Percentiles rank a stretch among this genome's conserved stretches.
phyloP scores from a whole-genome alignment of 2,329 filamentous ascomycete genomes.

The Calonectria crousiana region DNA sequence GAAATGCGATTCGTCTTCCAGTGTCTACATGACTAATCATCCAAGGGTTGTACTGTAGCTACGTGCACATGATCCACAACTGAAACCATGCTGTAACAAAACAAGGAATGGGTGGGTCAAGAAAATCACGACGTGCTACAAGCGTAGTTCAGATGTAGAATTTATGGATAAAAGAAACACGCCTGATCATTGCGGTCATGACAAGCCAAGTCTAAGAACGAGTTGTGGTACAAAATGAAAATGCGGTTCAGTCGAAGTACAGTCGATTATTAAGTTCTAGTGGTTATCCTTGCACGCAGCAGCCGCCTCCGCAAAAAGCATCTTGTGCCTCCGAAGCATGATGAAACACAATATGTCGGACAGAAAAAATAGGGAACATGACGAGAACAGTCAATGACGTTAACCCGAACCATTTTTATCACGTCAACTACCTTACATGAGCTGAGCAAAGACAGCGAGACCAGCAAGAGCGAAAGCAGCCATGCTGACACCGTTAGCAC shows the following conservation, averaged over 20 bases:
- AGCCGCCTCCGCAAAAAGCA: constrained; percentile 42
- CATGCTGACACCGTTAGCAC: constrained; percentile 60
- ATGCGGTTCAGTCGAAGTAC: constrained; percentile 46
- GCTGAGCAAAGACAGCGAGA: constrained; percentile 61
- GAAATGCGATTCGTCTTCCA: too few species aligned
- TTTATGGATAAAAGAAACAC: not conserved
- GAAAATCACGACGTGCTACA: not conserved
- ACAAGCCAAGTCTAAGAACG: not conserved
- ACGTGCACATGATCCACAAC: not conserved
- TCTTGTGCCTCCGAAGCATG: constrained; percentile 44
- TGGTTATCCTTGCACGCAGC: constrained; percentile 48
- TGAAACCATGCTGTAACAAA: not conserved
- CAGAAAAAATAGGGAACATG: constrained; percentile 51
- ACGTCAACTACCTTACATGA: constrained; percentile 59
- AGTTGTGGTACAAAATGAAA: not conserved
- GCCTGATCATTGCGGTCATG: not conserved
- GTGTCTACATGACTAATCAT: too few species aligned
- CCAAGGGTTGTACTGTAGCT: not conserved
- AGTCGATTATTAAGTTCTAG: constrained; percentile 61
- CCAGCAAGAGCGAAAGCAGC: constrained; percentile 60
- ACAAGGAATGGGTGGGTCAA: not conserved
- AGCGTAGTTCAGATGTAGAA: not conserved
- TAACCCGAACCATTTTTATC: constrained; percentile 47
- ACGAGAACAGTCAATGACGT: constrained; percentile 52
- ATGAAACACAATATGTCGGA: constrained; percentile 51